Conservation (phyloP, 2,329 filamentous ascomycete species). For the Trichoderma endophyticum region DNA sequence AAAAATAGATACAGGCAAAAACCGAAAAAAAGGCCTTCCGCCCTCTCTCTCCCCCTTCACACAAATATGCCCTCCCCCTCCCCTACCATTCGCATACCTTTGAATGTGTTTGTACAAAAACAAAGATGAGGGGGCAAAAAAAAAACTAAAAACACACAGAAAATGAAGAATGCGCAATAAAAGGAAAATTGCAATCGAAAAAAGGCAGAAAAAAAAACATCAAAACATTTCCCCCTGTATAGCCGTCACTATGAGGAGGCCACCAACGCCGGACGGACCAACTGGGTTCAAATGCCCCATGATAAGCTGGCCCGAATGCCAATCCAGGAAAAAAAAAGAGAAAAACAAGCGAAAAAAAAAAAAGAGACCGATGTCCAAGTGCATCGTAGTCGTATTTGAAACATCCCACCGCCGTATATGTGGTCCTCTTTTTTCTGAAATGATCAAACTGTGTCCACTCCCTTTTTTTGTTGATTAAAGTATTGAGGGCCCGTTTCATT, state of each 20-base stretch:
- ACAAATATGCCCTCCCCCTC: not conserved
- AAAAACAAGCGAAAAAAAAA: not conserved
- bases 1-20: not conserved
- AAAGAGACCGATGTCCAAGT: slow-evolving; percentile 8
- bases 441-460: not conserved
- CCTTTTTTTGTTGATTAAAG: not conserved
- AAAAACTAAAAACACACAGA: not conserved
- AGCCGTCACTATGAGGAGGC: slow-evolving; percentile 7
- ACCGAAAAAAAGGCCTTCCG: not conserved
- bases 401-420: not conserved
- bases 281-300: slow-evolving; percentile 8
- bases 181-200: not conserved
- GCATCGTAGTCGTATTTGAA: slow-evolving; percentile 4
- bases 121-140: not conserved
- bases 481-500: not conserved
- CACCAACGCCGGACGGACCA: slow-evolving; percentile 19
- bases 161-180: not conserved
- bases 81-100: not conserved
- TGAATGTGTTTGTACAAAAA: not conserved
- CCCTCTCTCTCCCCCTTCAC: not conserved
- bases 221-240: slow-evolving; percentile 10
- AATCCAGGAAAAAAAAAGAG: slow-evolving; percentile 2
- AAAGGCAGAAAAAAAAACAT: not conserved
- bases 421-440: not conserved
- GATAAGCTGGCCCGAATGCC: slow-evolving; percentile 19